These are phyloP conservation scores for Logfia minima DNA, from an alignment of 129 eudicot genomes.

Conservation along the genomic window DNA sequence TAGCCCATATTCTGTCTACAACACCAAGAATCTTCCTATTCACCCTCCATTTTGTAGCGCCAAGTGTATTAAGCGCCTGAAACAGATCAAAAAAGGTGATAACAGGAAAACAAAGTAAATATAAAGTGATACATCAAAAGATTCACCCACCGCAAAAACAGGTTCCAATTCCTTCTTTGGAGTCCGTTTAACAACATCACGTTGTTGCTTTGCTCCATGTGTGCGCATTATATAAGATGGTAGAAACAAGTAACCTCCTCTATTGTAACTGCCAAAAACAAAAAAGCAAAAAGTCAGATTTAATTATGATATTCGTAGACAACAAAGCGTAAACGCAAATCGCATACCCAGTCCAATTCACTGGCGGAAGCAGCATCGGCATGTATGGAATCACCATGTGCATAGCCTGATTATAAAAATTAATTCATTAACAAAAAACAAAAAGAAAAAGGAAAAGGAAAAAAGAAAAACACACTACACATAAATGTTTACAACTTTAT, in stretches of 20 bases:
- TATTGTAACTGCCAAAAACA: constrained; percentile 58
- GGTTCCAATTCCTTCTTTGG: constrained; percentile 63
- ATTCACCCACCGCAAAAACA: constrained; percentile 58
- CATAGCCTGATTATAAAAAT: constrained; percentile 63
- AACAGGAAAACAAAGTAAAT: background rate
- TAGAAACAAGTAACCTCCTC: constrained; percentile 80
- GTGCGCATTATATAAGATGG: constrained; percentile 95
- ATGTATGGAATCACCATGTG: constrained; percentile 98
- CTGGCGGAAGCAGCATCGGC: constrained; percentile 97
- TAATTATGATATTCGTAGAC: constrained; percentile 1
- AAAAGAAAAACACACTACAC: background rate
- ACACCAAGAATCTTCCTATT: constrained; percentile 74
- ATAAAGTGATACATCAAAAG: constrained; percentile 1
- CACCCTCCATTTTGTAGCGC: constrained; percentile 92
- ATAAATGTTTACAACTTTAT: background rate
- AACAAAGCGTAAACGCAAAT: constrained; percentile 1
- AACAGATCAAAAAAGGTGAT: constrained; percentile 12
- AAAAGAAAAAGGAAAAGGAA: background rate
- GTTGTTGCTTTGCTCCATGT: constrained; percentile 94
- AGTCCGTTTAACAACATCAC: constrained; percentile 67
- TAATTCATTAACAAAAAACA: background rate
- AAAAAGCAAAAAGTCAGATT: constrained; percentile 3
- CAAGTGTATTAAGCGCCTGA: constrained; percentile 92
- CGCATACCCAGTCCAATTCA: constrained; percentile 83
- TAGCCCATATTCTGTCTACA: constrained; percentile 91